Base-by-base conservation (phyloP, 1,139 yeast genomes). In the Sugiyamaella paludigena region DNA sequence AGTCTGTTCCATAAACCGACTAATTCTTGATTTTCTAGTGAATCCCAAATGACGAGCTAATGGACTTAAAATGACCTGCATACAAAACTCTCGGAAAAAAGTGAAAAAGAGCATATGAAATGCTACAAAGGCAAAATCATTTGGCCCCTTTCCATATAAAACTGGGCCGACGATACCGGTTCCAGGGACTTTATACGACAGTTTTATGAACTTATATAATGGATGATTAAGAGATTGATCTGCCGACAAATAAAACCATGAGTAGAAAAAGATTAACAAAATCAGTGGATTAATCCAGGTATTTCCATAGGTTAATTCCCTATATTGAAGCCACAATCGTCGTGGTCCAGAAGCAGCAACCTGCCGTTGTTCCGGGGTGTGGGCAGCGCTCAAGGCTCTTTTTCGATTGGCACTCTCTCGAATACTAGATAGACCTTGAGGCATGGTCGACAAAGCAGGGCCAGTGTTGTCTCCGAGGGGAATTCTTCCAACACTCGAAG, bases 1-100 rank as follows among this genome's bases (percentile, higher is more conserved):
- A 8, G 91, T 77, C 71, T 92, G 99, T 67, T 92, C 99, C 85
- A 88, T 82, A 67, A 92, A 88, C 64, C 99, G 79, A 56, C 78
- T 79, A 41, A 80, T 68, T 67, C 86, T 89, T 38, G 79, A 79
- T 55, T 75, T 76, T 50, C 75, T 78, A 13, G 60, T 73, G 40
- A 88, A 68, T 1, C 89, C 87, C 40, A 73, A 71, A 40, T 54
- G 53, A 7, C 48, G 39, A 2, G 96, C 92, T 44, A 86, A 55
- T 9, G 98, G 98, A 58, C 77, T 76, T 55, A 92, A 78, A 1
- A 89, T 63, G 44, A 80, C 75, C 64, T 91, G 91, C 98, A 92
- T 91, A 59, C 81, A 67, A 65, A 92, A 91, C 68, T 92, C 98
- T 60, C 99, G 81, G 58, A 83, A 75, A 64, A 92, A 92, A 0